A percentile compares a stretch with the other conserved stretches of the same genome.
These are phyloP conservation scores for Cutaneotrichosporon arboriforme DNA, from an alignment of 1,284 basidiomycete species.

Conservation along the genomic window DNA sequence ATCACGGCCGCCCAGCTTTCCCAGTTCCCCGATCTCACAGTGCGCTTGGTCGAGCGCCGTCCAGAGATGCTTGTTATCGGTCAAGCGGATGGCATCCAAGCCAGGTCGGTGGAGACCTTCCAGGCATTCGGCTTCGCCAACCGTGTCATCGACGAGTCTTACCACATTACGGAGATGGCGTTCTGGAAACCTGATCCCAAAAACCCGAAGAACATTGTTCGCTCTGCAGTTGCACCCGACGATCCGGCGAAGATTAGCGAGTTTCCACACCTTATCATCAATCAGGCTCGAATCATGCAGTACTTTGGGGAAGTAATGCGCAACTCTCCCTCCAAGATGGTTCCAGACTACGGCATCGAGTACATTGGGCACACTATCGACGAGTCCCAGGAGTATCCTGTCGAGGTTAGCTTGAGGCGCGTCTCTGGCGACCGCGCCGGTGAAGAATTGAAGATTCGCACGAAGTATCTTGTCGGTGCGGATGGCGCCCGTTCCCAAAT, in stretches of 20 bases:
- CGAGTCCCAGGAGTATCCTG: conserved; percentile 21
- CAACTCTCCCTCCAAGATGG: conserved; percentile 2
- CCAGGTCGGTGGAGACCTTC: conserved; percentile 9
- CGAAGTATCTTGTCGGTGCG: conserved; percentile 26
- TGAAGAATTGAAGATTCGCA: conserved; percentile 9
- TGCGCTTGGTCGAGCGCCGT: conserved; percentile 9
- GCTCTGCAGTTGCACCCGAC: conserved; percentile 4
- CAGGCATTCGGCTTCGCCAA: conserved; percentile 11
- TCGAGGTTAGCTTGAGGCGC: conserved; percentile 22
- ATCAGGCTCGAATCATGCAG: conserved; percentile 12
- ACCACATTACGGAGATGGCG: conserved; percentile 9
- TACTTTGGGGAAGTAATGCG: conserved; percentile 11
- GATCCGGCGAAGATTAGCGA: conserved; percentile 2
- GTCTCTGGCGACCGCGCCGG: conserved; percentile 13
- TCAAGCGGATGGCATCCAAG: conserved; percentile 11
- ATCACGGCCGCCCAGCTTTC: conserved; percentile 4
- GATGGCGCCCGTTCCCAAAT: conserved; percentile 25
- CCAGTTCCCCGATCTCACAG: conserved; percentile 5
- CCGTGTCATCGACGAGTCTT: conserved; percentile 5
- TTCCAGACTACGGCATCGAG: conserved; percentile 11
- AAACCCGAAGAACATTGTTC: conserved; percentile 5
- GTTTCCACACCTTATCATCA: conserved; percentile 10
- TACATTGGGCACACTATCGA: conserved; percentile 11
- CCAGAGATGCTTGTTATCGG: conserved; percentile 5
- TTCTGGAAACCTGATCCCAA: conserved; percentile 9